A percentile compares a stretch with the other conserved stretches of the same genome.
Conservation (phyloP, 805 yeast species). For the Candida maesae region DNA sequence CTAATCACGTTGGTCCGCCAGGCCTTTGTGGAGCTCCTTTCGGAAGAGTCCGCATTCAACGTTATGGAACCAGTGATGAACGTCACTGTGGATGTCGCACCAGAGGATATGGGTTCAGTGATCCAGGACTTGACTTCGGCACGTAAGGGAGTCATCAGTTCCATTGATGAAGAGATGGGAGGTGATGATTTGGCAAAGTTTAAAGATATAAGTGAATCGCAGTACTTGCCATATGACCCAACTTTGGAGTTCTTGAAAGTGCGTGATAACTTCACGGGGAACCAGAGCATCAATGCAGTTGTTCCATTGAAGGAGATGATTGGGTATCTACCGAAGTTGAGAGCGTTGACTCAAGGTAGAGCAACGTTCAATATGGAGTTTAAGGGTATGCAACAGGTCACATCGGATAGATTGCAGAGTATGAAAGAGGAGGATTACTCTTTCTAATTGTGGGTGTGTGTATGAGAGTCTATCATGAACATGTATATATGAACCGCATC, state of each 20-base stretch:
- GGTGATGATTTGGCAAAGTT: slow-evolving; percentile 43
- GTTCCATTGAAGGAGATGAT: slow-evolving; percentile 89
- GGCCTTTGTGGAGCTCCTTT: slow-evolving; percentile 39
- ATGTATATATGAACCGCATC: too few species aligned
- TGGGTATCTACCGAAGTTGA: slow-evolving; percentile 72
- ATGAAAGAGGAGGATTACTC: slow-evolving; percentile 27
- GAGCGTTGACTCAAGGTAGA: slow-evolving; percentile 87
- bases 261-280: slow-evolving; percentile 21
- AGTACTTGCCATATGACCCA: slow-evolving; percentile 77
- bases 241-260: slow-evolving; percentile 38
- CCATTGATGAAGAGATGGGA: slow-evolving; percentile 61
- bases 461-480: too few species aligned
- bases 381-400: slow-evolving; percentile 65
- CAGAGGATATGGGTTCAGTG: slow-evolving; percentile 76
- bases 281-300: slow-evolving; percentile 63
- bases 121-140: slow-evolving; percentile 79
- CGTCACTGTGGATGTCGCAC: slow-evolving; percentile 59
- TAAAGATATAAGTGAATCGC: slow-evolving; percentile 50
- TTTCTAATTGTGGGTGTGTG: too few species aligned
- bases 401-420: slow-evolving; percentile 44
- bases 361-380: slow-evolving; percentile 80
- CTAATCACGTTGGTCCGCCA: slow-evolving; percentile 45
- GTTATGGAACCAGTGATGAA: slow-evolving; percentile 88
- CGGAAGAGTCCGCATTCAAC: slow-evolving; percentile 34
- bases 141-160: slow-evolving; percentile 68